A percentile compares a stretch with the other conserved stretches of the same genome.
Evolutionary conservation across 2,329 filamentous ascomycete genomes (phyloP).

Genomic region (Biscogniauxia mediterranea): DNA sequence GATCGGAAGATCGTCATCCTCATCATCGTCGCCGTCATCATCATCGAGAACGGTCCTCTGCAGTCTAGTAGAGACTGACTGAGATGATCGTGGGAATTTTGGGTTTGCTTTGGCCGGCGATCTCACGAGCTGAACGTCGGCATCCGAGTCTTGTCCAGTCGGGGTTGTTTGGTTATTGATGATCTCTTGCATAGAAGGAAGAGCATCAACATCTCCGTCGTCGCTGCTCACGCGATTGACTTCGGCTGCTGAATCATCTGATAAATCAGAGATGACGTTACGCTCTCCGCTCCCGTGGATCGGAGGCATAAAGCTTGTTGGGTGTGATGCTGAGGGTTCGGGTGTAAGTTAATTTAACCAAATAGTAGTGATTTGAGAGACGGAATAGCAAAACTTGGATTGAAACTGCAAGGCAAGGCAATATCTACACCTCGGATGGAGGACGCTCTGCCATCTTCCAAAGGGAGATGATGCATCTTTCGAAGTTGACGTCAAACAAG

Average conservation of each 20-base stretch:
- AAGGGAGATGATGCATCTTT: no score
- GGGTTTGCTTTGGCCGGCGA: background rate
- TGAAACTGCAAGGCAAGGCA: no score
- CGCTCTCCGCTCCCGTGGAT: conserved; percentile 8
- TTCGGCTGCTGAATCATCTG: conserved; percentile 27
- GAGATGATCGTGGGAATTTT: conserved; percentile 25
- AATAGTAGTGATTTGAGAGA: background rate
- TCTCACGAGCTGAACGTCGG: background rate
- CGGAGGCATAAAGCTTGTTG: conserved; percentile 30
- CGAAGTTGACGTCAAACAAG: no score
- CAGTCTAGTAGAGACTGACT: conserved; percentile 31
- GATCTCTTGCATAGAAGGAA: conserved; percentile 16
- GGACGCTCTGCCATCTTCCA: no score
- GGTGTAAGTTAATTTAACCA: conserved; percentile 6
- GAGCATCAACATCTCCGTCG: conserved; percentile 21
- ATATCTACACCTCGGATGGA: no score
- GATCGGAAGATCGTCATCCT: conserved; percentile 16
- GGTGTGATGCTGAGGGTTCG: conserved; percentile 6
- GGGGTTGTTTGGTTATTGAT: background rate
- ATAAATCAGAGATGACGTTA: conserved; percentile 17
- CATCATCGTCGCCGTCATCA: conserved; percentile 24
- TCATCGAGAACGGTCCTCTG: conserved; percentile 23
- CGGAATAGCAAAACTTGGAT: no score
- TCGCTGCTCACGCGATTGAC: conserved; percentile 19
- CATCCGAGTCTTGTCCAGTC: no score